Evolutionary conservation across 768 basidiomycete species (phyloP), one percentile per base, ranked within the genome.

Genomic region (Termitomyces sp.): DNA sequence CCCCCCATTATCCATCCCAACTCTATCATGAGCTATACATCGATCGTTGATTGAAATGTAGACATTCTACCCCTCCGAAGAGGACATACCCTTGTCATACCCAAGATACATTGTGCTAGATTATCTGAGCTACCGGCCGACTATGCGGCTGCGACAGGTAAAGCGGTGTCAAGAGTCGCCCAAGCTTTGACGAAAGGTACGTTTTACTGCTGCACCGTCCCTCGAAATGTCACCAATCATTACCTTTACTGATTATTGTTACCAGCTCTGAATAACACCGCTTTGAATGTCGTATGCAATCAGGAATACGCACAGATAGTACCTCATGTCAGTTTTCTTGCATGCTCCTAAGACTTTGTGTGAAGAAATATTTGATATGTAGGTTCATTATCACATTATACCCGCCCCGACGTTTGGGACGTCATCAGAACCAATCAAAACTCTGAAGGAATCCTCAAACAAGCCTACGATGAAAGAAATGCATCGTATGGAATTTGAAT

Each of bases 251-350:
- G 4, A 30, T 18, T 36, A 18, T 45, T 36, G 16, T 24, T 12
- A 28, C 6, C 55, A 88, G 87, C 82, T 1, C 62, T 88, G 26
- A 75, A 80, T 12, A 85, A 88, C 62, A 86, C 85, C 16, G 86
- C 76, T 7, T 73, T 90, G 48, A 90, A 90, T 65, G 81, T 90
- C 6, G 88, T 90, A 4, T 88, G 87, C 64, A 90, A 90, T 66
- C 88, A 90, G 65, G 88, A 89, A 68, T 90, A 90, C 63, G 88
- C 88, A 0, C 88, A 90, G 66, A 86, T 85, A 4, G 86, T 90
- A 7, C 84, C 83, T n/a, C 88, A 90, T 72, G 88, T 88, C 60
- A 58, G 82, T 56, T 46, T 26, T 65, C 6, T 10, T 49, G 28
- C 24, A 42, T 46, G 53, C 35, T 48, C 54, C 14, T 35, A 49